phyloP scores from a whole-genome alignment of 805 yeast genomes.

The Candida berthetii region DNA sequence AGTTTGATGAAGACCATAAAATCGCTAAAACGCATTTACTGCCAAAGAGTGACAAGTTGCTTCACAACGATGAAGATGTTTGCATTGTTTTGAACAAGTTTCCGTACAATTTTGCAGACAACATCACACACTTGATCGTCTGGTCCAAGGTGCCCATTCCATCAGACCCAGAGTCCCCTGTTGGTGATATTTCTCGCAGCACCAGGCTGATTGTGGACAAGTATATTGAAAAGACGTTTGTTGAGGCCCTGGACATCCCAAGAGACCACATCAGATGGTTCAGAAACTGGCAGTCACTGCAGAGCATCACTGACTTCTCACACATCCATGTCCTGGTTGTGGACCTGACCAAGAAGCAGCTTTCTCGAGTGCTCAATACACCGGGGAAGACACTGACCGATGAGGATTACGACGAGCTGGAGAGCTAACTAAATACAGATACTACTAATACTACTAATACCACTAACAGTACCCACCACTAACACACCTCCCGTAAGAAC shows the following conservation, averaged over 20 bases:
- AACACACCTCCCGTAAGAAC: no score
- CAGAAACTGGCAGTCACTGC: conserved; percentile 59
- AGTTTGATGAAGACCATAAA: conserved; percentile 19
- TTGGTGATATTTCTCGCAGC: conserved; percentile 42
- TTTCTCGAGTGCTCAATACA: conserved; percentile 12
- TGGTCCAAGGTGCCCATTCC: conserved; percentile 57
- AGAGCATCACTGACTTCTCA: conserved; percentile 57
- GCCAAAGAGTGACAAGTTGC: conserved; percentile 29
- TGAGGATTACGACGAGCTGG: no score
- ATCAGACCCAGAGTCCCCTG: conserved; percentile 37
- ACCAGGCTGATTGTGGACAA: conserved; percentile 35
- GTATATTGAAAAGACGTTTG: conserved; percentile 43
- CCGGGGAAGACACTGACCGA: conserved; percentile 16
- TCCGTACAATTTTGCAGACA: conserved; percentile 50
- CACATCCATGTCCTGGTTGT: conserved; percentile 57
- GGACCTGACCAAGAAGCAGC: conserved; percentile 25
- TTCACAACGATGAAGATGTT: conserved; percentile 34
- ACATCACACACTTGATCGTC: conserved; percentile 48
- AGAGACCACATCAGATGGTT: conserved; percentile 52
- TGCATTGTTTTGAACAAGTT: conserved; percentile 47
- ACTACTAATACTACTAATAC: no score
- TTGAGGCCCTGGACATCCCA: conserved; percentile 30
- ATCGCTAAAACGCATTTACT: conserved; percentile 15
- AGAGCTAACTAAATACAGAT: no score
- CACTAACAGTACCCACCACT: background rate